phyloP scores from a whole-genome alignment of 2,329 filamentous ascomycete species.

The Botryotinia globosa region DNA sequence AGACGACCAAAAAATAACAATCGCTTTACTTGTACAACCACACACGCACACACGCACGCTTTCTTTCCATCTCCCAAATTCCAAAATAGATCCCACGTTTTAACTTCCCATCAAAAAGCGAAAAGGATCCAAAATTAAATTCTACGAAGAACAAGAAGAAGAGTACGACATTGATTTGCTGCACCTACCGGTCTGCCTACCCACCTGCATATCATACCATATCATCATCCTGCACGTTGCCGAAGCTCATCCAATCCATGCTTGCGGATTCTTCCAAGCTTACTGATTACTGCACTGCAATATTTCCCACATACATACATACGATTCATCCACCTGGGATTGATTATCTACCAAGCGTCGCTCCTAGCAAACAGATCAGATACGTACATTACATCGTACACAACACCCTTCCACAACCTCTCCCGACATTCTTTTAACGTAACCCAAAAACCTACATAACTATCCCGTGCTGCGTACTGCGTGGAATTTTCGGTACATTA shows the following conservation, averaged over 20 bases:
- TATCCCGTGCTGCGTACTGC: conserved; percentile 11
- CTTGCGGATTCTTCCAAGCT: background rate
- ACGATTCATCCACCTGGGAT: background rate
- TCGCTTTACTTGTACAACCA: background rate
- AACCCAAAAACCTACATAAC: background rate
- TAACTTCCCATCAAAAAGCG: background rate
- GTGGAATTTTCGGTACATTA: conserved; percentile 17
- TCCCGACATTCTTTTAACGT: conserved; percentile 2
- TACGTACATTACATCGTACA: conserved; percentile 14
- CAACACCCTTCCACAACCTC: conserved; percentile 6
- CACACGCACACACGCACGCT: background rate
- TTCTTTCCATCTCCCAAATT: background rate
- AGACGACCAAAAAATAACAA: background rate
- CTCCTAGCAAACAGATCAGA: conserved; percentile 11
- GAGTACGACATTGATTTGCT: conserved; percentile 1
- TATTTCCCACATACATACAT: background rate
- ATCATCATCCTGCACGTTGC: conserved; percentile 12
- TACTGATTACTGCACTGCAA: background rate
- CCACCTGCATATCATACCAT: conserved; percentile 13
- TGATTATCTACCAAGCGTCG: background rate
- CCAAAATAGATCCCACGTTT: conserved; percentile 15
- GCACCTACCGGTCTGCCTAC: conserved; percentile 7
- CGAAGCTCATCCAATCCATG: conserved; percentile 12
- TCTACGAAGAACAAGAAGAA: conserved; percentile 1
- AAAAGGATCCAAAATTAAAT: background rate